Percentiles rank a stretch among this genome's conserved stretches.
phyloP scores from a whole-genome alignment of 2,329 filamentous ascomycete species.

The Venturiaceae sp. region DNA sequence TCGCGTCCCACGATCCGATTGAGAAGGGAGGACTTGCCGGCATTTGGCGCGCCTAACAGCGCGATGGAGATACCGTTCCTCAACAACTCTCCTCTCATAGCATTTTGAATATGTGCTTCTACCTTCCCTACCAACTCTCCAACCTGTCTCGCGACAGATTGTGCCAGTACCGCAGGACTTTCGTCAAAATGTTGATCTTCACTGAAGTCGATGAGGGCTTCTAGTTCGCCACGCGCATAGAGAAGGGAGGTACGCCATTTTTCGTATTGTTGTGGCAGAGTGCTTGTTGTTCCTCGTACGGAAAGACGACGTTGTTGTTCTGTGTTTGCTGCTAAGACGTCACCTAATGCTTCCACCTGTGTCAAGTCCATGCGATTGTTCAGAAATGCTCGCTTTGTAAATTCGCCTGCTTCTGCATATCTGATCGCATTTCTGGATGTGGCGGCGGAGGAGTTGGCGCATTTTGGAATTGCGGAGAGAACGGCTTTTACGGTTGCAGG shows the following conservation, averaged over 20 bases:
- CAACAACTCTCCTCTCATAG: conserved; percentile 72
- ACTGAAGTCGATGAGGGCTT: conserved; percentile 92
- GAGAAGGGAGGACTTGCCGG: conserved; percentile 87
- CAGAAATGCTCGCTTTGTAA: conserved; percentile 84
- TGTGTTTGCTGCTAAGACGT: conserved; percentile 58
- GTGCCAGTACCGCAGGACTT: conserved; percentile 61
- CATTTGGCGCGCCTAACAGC: conserved; percentile 84
- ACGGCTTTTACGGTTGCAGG: conserved; percentile 82
- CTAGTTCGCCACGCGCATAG: conserved; percentile 77
- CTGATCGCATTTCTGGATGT: conserved; percentile 42
- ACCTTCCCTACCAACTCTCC: conserved; percentile 52
- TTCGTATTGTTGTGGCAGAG: conserved; percentile 69
- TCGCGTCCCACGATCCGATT: conserved; percentile 85
- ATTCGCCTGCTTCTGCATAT: conserved; percentile 91
- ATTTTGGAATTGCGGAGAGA: conserved; percentile 61
- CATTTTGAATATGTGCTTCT: conserved; percentile 61
- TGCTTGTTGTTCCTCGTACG: conserved; percentile 64
- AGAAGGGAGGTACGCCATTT: conserved; percentile 69
- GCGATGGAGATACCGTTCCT: conserved; percentile 79
- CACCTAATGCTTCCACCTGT: conserved; percentile 61
- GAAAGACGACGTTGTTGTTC: conserved; percentile 88
- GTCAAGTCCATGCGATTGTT: conserved; percentile 78
- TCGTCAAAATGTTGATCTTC: conserved; percentile 98
- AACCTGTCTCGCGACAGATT: conserved; percentile 59
- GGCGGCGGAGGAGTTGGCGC: no score